Conservation (phyloP, 148 eudicot species). For the Amaranthus cruentus region DNA sequence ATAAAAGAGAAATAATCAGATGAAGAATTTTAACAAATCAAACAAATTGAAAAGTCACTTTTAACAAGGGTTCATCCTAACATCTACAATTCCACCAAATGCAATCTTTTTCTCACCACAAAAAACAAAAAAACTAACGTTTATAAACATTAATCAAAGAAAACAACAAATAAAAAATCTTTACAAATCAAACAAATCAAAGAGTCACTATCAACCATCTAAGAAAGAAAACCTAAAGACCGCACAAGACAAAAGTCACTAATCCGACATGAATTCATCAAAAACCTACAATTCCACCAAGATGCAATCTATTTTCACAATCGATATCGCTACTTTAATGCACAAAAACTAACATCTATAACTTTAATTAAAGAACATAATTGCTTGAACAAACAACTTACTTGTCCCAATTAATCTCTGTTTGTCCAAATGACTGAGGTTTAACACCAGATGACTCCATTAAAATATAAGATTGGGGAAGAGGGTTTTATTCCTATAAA, state of each 20-base stretch:
- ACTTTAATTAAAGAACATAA: neutral
- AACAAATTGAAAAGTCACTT: neutral
- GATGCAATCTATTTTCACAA: no score
- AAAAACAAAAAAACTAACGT: neutral
- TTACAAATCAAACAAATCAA: neutral
- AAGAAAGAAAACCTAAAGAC: no score
- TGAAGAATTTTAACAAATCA: neutral
- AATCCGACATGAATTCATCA: no score
- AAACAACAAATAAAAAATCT: neutral
- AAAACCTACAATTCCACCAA: no score
- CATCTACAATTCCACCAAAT: neutral
- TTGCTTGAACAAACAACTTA: conserved; percentile 25
- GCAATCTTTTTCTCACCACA: neutral
- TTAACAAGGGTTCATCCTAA: neutral
- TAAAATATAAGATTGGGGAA: neutral
- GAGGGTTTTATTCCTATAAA: neutral
- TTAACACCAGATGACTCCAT: conserved; percentile 51
- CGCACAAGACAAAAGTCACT: no score
- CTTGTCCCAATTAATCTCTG: conserved; percentile 98
- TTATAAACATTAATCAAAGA: neutral
- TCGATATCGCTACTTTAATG: no score
- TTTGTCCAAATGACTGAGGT: conserved; percentile 52
- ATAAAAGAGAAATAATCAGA: neutral
- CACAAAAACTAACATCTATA: neutral
- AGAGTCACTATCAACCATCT: no score